Evolutionary conservation across 2,329 filamentous ascomycete species (phyloP), one percentile per base, ranked within the genome.

Genomic region (Metarhizium album): DNA sequence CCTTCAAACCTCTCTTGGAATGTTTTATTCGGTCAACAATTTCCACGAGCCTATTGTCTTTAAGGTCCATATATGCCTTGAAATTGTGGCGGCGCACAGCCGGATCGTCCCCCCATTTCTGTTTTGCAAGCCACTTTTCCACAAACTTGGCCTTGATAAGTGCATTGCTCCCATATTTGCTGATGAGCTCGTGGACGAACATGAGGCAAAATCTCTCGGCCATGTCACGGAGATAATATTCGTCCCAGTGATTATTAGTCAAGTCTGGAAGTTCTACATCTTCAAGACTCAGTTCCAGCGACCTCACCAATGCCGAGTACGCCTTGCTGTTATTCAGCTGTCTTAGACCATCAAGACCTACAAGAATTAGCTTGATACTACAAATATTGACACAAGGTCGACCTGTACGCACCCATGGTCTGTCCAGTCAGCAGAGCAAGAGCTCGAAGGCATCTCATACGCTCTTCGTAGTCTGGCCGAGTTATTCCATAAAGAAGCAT

Each of bases 91-190:
- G 69, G 40, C 74, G 69, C 53, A 81, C 75, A 50, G 77, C 73
- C 2, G 74, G 67, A 1, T 66, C 67, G 18, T 73, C 69, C 20
- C 84, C 86, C 72, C 86, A 90, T 7, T 80, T 78, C 63, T 90
- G 87, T 58, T 79, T 81, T 33, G 73, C 76, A n/a, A 90, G 74
- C 86, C 86, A 90, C 51, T 79, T 80, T 53, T 84, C 81, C 38
- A 90, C 74, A 54, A 90, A 80, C 6, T 75, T 75, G 37, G 83
- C 80, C 61, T 79, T 73, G 50, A 84, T 68, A 18, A 89, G 67
- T 49, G 75, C 75, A 24, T 74, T 72, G 1, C 75, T 68, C 18
- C 79, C 75, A 57, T 79, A 78, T 54, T 78, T 77, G 53, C 73
- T 74, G n/a, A 84, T 71, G 2, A 89, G 68, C 53, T 81, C 73